Conservation (phyloP, 148 eudicot genomes). For the Nyssa sinensis region DNA sequence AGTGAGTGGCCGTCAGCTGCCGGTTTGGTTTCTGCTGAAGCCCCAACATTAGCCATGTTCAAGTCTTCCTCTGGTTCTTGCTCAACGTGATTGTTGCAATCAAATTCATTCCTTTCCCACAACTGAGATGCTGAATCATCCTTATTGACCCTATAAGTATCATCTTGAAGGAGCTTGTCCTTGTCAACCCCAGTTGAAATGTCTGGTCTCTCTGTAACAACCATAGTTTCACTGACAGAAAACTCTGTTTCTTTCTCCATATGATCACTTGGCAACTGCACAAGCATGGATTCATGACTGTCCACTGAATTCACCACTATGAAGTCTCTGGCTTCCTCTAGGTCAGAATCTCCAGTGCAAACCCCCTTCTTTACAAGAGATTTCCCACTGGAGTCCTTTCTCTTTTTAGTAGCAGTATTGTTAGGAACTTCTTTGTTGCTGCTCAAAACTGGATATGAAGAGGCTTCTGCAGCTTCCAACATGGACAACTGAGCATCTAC, state of each 20-base stretch:
- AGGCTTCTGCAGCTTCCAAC: background rate
- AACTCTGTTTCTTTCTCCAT: background rate
- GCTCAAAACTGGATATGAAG: background rate
- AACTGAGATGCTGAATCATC: background rate
- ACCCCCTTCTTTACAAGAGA: background rate
- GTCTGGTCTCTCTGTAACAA: background rate
- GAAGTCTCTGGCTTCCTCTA: background rate
- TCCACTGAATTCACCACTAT: slow-evolving; percentile 1
- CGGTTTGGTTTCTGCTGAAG: background rate
- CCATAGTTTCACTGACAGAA: background rate
- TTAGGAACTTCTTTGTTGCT: background rate
- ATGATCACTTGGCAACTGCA: background rate
- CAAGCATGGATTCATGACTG: background rate
- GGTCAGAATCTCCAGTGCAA: background rate
- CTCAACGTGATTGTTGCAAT: background rate
- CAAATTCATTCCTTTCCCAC: background rate
- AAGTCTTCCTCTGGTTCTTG: background rate
- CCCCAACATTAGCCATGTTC: background rate
- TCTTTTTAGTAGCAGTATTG: background rate
- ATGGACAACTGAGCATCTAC: background rate
- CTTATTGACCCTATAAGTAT: background rate
- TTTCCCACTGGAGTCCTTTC: background rate
- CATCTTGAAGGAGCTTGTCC: slow-evolving; percentile 4
- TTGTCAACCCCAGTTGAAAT: background rate
- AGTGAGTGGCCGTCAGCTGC: background rate